phyloP scores from a whole-genome alignment of 345 rosid genomes.

The Murraya paniculata region DNA sequence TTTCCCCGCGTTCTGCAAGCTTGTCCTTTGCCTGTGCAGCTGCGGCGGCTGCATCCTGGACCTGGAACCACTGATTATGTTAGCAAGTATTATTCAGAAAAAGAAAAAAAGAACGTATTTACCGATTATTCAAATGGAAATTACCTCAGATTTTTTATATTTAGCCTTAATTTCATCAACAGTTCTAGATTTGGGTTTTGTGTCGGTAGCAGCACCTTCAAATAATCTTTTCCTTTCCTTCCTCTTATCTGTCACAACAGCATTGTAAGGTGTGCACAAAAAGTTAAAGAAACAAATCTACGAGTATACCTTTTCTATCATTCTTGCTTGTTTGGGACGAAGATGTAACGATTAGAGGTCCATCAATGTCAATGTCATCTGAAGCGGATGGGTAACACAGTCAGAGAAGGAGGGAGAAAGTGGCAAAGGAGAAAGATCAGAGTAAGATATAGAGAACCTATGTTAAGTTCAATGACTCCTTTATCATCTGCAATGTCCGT shows the following conservation, averaged over 20 bases:
- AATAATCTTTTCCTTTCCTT: constrained; percentile 60
- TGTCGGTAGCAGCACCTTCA: constrained; percentile 55
- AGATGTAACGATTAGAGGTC: constrained; percentile 36
- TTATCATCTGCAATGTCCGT: constrained; percentile 26
- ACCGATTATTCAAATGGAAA: background rate
- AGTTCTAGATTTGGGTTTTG: constrained; percentile 65
- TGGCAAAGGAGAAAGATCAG: constrained; percentile 5
- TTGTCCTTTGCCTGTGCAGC: constrained; percentile 76
- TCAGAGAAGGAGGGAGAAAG: constrained; percentile 16
- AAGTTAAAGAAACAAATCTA: background rate
- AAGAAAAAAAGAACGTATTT: background rate
- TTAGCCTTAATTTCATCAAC: constrained; percentile 84
- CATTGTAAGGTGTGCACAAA: constrained; percentile 11
- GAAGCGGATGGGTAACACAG: constrained; percentile 25
- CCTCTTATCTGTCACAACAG: constrained; percentile 45
- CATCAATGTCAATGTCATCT: constrained; percentile 82
- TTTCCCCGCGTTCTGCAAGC: constrained; percentile 71
- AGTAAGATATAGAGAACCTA: constrained; percentile 50
- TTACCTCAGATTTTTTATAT: constrained; percentile 67
- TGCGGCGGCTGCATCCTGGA: constrained; percentile 67
- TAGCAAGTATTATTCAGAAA: constrained; percentile 14
- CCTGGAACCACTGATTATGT: constrained; percentile 40
- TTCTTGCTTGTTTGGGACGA: constrained; percentile 34
- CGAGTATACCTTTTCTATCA: constrained; percentile 42
- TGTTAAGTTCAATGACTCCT: constrained; percentile 49